Evolutionary conservation across 208 protist species (phyloP), one percentile per base, ranked within the genome.

Genomic region (Trypanosoma platydactyli): DNA sequence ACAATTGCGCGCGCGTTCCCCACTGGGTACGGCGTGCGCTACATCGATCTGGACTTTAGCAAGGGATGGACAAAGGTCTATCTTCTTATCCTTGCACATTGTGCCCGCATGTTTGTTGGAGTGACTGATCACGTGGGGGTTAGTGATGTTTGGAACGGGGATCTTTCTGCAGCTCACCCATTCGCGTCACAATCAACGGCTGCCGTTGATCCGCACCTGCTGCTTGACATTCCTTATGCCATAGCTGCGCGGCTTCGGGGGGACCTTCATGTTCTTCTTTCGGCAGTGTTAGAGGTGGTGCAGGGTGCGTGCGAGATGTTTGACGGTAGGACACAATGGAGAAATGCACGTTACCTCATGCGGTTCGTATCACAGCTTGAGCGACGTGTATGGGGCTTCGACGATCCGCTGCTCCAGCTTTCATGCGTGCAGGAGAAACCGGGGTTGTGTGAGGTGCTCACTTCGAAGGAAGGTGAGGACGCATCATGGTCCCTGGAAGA

Each of bases 1-100:
- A 83, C 77, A 15, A 64, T 94, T 16, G 85, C 87, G 0, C 84
- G 85, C 7, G 76, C 81, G 11, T 76, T 95, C 57, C 87, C 87
- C 2, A 52, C 67, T 1, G 25, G 29, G 0, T 82, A 86, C 7
- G 64, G 62, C 15, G 80, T 95, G 50, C 73, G 68, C 29, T 86
- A 86, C 63, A 60, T 91, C 41, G 79, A 91, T 62, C 45, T 90
- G 30, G 84, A 94, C 72, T 92, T 89, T 64, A 53, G 42, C 27
- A 68, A 72, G 50, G 45, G 70, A 9, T 67, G 60, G 35, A 81
- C 69, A 53, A 95, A 95, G 76, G 69, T 93, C 25, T 88, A 80
- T 49, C 46, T 93, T 6, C 83, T 93, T 38, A 55, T 91, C 38
- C 76, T 93, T 15, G 82, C 84, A 41, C 80, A 90, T 68, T 86